These are phyloP conservation scores for Candida xiaguanensis DNA, from an alignment of 805 yeast species.

Conservation along the genomic window DNA sequence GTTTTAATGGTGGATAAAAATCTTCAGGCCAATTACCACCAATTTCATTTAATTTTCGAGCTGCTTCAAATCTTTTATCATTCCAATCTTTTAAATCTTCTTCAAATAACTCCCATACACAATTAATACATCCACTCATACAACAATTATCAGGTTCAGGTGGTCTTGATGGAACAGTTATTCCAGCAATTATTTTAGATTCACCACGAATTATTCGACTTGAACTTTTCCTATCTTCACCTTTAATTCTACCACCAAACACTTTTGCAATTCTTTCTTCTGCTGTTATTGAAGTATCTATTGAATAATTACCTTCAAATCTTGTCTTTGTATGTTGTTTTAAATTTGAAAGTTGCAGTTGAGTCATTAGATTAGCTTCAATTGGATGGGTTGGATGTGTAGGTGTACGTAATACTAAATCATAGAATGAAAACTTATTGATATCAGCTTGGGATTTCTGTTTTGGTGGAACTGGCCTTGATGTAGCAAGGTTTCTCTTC, in stretches of 20 bases:
- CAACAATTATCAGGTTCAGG: conserved; percentile 93
- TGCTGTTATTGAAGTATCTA: conserved; percentile 27
- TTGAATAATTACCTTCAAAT: conserved; percentile 30
- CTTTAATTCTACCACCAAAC: conserved; percentile 56
- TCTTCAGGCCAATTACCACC: conserved; percentile 45
- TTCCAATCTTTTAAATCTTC: conserved; percentile 89
- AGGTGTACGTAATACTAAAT: conserved; percentile 32
- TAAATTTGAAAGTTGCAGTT: conserved; percentile 16
- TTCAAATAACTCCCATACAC: conserved; percentile 92
- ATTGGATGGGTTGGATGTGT: conserved; percentile 29
- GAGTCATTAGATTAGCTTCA: conserved; percentile 26
- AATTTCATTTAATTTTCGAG: conserved; percentile 26
- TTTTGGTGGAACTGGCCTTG: conserved; percentile 4
- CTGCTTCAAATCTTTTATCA: conserved; percentile 55
- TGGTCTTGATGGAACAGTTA: conserved; percentile 79
- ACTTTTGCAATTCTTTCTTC: conserved; percentile 47
- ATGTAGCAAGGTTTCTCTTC: not conserved
- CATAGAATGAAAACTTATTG: conserved; percentile 29
- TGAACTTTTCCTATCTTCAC: conserved; percentile 43
- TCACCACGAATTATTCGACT: conserved; percentile 35
- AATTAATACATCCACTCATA: conserved; percentile 94
- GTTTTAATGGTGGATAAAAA: conserved; percentile 37
- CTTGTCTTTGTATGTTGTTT: conserved; percentile 19
- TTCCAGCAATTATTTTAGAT: conserved; percentile 48
- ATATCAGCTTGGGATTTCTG: not conserved